phyloP scores from a whole-genome alignment of 805 yeast genomes.

The Wickerhamomyces canadensis region DNA sequence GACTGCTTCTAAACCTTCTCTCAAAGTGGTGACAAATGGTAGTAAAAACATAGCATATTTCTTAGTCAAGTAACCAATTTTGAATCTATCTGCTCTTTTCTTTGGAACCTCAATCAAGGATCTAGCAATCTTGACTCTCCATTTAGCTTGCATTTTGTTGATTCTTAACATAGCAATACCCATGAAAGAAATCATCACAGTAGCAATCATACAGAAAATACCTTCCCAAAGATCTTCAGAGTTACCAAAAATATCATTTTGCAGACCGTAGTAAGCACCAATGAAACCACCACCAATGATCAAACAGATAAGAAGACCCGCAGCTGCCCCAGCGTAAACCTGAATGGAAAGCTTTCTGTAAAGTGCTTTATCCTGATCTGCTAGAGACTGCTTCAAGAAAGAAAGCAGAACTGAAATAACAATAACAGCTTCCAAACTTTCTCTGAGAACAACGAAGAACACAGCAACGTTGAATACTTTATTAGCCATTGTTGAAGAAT shows the following conservation, averaged over 20 bases:
- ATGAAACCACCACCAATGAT: conserved; percentile 89
- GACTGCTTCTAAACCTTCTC: conserved; percentile 97
- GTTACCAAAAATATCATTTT: conserved; percentile 75
- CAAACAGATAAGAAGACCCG: conserved; percentile 76
- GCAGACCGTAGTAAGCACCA: conserved; percentile 82
- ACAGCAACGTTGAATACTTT: conserved; percentile 40
- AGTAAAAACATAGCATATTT: conserved; percentile 85
- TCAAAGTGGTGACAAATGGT: conserved; percentile 84
- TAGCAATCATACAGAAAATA: conserved; percentile 84
- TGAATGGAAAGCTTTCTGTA: conserved; percentile 65
- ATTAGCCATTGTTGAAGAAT: conserved; percentile 1
- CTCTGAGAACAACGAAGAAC: conserved; percentile 90
- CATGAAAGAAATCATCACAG: conserved; percentile 85
- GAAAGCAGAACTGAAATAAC: conserved; percentile 89
- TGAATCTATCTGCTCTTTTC: conserved; percentile 44
- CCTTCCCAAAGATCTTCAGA: conserved; percentile 98
- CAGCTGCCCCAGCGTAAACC: conserved; percentile 77
- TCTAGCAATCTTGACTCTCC: conserved; percentile 91
- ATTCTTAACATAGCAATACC: conserved; percentile 95
- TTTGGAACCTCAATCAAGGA: conserved; percentile 64
- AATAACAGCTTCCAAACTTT: conserved; percentile 86
- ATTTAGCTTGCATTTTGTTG: conserved; percentile 93
- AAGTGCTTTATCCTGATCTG: conserved; percentile 41
- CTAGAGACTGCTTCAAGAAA: conserved; percentile 85
- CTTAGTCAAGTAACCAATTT: conserved; percentile 48